These are phyloP conservation scores for Wickerhamiella domercqiae DNA, from an alignment of 805 yeast genomes.

Conservation along the genomic window DNA sequence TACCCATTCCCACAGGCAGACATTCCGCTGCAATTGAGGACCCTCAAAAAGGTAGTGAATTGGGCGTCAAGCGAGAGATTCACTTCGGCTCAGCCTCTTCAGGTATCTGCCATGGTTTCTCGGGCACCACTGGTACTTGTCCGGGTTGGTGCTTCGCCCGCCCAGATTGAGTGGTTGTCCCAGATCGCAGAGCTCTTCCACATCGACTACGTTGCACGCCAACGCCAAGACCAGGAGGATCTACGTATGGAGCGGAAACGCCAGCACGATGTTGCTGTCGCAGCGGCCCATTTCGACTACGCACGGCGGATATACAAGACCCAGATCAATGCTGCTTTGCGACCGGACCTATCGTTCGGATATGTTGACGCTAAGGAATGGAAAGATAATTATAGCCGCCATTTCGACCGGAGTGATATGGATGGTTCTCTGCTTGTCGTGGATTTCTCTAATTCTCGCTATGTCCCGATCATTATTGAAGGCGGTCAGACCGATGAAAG, in stretches of 20 bases:
- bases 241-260: conserved; percentile 12
- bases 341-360: conserved; percentile 13
- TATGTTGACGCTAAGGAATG: conserved; percentile 9
- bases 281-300: conserved; percentile 5
- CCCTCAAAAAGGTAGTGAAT: conserved; percentile 7
- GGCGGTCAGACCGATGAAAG: not conserved
- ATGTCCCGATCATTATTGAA: conserved; percentile 7
- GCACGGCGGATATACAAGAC: conserved; percentile 13
- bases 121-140: not conserved
- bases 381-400: conserved; percentile 6
- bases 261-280: conserved; percentile 11
- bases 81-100: conserved; percentile 3
- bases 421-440: conserved; percentile 12
- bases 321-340: conserved; percentile 11
- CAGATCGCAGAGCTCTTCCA: conserved; percentile 4
- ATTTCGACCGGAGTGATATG: conserved; percentile 6
- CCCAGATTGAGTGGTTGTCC: not conserved
- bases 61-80: conserved; percentile 10
- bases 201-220: conserved; percentile 8
- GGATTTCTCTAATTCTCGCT: conserved; percentile 13
- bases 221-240: conserved; percentile 9
- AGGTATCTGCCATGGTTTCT: not conserved
- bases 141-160: not conserved
- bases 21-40: conserved; percentile 14
- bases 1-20: conserved; percentile 11